Evolutionary conservation across 495 filamentous ascomycete species (phyloP).

Genomic region (Podospora bellae-mahoneyi): DNA sequence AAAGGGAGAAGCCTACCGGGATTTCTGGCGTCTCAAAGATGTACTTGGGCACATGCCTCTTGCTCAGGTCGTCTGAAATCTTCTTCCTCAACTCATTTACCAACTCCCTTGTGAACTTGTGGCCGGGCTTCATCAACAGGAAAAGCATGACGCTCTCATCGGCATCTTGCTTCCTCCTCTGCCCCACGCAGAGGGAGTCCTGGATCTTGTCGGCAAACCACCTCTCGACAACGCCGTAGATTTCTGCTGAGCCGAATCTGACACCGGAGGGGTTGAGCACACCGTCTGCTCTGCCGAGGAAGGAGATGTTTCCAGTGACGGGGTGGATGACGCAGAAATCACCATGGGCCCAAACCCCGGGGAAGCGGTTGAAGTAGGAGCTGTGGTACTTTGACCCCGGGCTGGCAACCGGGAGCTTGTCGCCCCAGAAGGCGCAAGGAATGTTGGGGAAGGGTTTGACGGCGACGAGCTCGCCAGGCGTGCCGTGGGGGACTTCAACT

Average conservation of each 20-base stretch:
- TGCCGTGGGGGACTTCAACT: constrained; percentile 53
- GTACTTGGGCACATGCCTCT: constrained; percentile 72
- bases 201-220: constrained; percentile 57
- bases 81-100: constrained; percentile 58
- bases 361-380: constrained; percentile 70
- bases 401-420: constrained; percentile 30
- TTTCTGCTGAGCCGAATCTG: constrained; percentile 79
- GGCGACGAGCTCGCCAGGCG: constrained; percentile 70
- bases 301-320: constrained; percentile 57
- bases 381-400: constrained; percentile 59
- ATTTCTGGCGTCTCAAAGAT: constrained; percentile 78
- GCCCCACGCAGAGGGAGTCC: constrained; percentile 73
- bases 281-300: constrained; percentile 82
- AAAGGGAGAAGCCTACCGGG: constrained; percentile 54
- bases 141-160: constrained; percentile 78
- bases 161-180: constrained; percentile 60
- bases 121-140: constrained; percentile 63
- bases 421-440: constrained; percentile 69
- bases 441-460: constrained; percentile 68
- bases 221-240: constrained; percentile 70
- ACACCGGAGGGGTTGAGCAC: constrained; percentile 87
- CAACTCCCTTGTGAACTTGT: constrained; percentile 52
- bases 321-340: constrained; percentile 74
- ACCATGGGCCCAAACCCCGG: constrained; percentile 75
- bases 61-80: constrained; percentile 61